Evolutionary conservation across 2,329 filamentous ascomycete genomes (phyloP).

Genomic region (Claviceps sp.): DNA sequence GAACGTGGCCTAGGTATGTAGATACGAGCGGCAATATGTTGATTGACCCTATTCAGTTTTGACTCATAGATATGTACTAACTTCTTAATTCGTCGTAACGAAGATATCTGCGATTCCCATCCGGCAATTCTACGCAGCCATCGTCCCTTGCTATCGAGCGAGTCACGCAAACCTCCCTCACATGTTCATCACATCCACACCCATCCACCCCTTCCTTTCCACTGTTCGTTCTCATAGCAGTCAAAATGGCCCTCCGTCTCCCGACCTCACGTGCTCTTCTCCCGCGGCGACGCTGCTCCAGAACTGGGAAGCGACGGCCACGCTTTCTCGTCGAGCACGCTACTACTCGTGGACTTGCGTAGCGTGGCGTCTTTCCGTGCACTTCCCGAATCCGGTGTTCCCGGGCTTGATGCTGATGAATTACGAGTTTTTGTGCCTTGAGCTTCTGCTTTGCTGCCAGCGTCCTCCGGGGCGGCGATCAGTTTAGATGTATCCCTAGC

Average conservation of each 20-base stretch:
- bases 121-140: background rate
- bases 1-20: background rate
- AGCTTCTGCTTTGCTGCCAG: background rate
- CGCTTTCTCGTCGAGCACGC: slow-evolving; percentile 1
- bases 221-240: background rate
- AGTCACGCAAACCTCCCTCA: background rate
- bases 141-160: background rate
- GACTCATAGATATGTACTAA: background rate
- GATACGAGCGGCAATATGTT: background rate
- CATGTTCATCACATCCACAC: background rate
- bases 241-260: no score
- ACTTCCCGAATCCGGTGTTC: background rate
- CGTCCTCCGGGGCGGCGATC: background rate
- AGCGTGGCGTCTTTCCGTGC: background rate
- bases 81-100: background rate
- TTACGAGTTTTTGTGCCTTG: no score
- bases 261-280: background rate
- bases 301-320: slow-evolving; percentile 3
- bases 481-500: no score
- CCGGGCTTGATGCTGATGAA: background rate
- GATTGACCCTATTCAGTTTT: background rate
- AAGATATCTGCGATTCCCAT: background rate
- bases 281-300: background rate
- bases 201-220: no score
- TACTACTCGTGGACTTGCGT: background rate